phyloP scores from a whole-genome alignment of 768 basidiomycete species.

The Boletus subcaerulescens region DNA sequence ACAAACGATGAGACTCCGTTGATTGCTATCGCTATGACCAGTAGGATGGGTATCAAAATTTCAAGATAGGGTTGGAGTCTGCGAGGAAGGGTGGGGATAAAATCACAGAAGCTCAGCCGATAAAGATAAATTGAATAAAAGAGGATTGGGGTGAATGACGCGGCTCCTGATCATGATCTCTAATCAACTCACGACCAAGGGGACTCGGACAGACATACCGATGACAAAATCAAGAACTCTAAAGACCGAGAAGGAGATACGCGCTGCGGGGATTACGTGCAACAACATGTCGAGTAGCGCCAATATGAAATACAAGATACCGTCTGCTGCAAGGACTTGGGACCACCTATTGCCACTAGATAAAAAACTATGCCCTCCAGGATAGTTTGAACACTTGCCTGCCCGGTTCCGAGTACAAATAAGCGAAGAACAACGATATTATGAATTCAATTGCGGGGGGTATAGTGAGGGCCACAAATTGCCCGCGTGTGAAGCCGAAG shows the following conservation, averaged over 20 bases:
- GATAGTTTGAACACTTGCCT: slow-evolving; percentile 38
- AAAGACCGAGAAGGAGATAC: slow-evolving; percentile 44
- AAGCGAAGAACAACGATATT: slow-evolving; percentile 51
- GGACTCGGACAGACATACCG: slow-evolving; percentile 43
- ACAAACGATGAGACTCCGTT: slow-evolving; percentile 67
- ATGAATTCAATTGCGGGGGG: slow-evolving; percentile 64
- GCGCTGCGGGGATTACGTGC: slow-evolving; percentile 51
- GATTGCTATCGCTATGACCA: slow-evolving; percentile 52
- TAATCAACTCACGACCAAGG: not conserved
- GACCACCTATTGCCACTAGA: slow-evolving; percentile 35
- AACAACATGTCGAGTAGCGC: slow-evolving; percentile 60
- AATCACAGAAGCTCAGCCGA: slow-evolving; percentile 49
- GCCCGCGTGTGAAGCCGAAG: slow-evolving; percentile 42
- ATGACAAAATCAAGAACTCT: slow-evolving; percentile 55
- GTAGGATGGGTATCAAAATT: slow-evolving; percentile 46
- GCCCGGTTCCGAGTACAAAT: slow-evolving; percentile 45
- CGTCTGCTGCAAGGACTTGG: slow-evolving; percentile 60
- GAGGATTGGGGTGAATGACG: slow-evolving; percentile 65
- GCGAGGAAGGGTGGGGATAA: slow-evolving; percentile 51
- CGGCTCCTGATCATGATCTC: slow-evolving; percentile 34
- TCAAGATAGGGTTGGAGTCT: slow-evolving; percentile 45
- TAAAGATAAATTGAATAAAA: slow-evolving; percentile 62
- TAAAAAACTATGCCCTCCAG: not conserved
- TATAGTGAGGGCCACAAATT: slow-evolving; percentile 54
- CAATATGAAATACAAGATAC: slow-evolving; percentile 57